Base-by-base conservation (phyloP, 2,329 filamentous ascomycete species). In the Aspergillus pseudonomiae region DNA sequence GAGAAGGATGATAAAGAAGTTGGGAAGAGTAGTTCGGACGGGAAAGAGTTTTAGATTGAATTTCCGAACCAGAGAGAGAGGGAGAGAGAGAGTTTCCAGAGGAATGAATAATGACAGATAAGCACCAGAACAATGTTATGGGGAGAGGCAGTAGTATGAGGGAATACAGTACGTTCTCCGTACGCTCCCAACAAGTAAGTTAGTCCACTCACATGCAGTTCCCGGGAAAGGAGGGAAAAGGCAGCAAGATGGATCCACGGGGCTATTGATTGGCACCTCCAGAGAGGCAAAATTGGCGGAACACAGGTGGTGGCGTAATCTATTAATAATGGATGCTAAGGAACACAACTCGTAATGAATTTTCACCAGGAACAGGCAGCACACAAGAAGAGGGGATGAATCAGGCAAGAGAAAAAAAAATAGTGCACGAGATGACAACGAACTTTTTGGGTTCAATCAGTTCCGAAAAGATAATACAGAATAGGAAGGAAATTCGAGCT, bases 231-330 rank as follows among this genome's bases (percentile, higher is more conserved):
- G 34, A 57, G 16, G 60, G 54, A 52, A 48, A 57, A 57, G 6
- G 10, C 28, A 56, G 57, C 43, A 50, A 56, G 7, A 24, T 24
- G 52, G 63, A 65, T 63, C 65, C 65, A 64, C 63, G 24, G 34
- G 59, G 61, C 60, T 56, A 59, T 28, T 30, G 54, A 59, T 26
- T 30, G 55, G 46, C 45, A 48, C 53, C 26, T 56, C 24, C 19
- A n/a, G 39, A 46, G 46, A 61, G 63, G 43, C 60, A 57, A 59
- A 55, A 63, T 60, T 61, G 41, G 60, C 19, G 7, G 28, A n/a
- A 62, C 26, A 28, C 26, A 60, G 63, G 63, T 63, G 59, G 63
- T 70, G 67, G 68, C 67, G 65, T 66, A 64, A 66, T 70, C 63
- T 68, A 69, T 67, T 67, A 70, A 66, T 68, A 69, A 65, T 65